Evolutionary conservation across 768 basidiomycete genomes (phyloP), one percentile per base, ranked within the genome.

Genomic region (Dendrothele bispora): DNA sequence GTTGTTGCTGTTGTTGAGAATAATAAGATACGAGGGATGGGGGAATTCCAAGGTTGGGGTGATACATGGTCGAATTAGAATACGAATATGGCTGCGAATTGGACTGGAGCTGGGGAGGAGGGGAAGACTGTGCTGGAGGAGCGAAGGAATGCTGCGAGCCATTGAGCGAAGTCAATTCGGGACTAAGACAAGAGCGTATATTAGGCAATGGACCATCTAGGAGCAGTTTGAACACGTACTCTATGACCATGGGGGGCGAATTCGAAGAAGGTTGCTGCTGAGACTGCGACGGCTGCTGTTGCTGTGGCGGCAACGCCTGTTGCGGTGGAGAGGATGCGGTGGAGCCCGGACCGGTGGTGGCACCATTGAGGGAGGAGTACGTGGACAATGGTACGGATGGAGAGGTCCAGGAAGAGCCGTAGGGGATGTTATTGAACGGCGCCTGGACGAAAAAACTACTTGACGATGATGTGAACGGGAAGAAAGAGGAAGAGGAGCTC

Each of bases 351-450:
- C 38, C 20, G 41, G 41, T 39, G 14, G 84, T 86, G n/a, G 87
- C 85, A 14, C 85, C 86, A 61, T 89, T 88, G 39, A 89, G 66
- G 38, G 82, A 80, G n/a, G 88, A 90, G 51, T 88, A 90, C 50
- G 68, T 82, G 12, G 88, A 88, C 24, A 90, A 62, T 0, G 88
- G 88, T 1, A 88, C 67, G 35, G 69, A 61, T 7, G 71, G 58
- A 17, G 63, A 56, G 1, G 74, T 55, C 81, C 82, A 84, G 7
- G 71, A 57, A 3, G 73, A 56, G n/a, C 78, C 75, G 50, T 84
- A 86, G 2, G 76, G 59, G 57, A 80, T 73, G 5, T 77, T 28
- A 50, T 78, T 77, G 61, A 76, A 82, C 12, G 77, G 74, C 3
- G 72, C 68, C 3, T 72, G 62, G 24, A 74, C 68, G 46, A 71